Conservation (phyloP, 2,329 filamentous ascomycete species). For the Didymella segeticola region DNA sequence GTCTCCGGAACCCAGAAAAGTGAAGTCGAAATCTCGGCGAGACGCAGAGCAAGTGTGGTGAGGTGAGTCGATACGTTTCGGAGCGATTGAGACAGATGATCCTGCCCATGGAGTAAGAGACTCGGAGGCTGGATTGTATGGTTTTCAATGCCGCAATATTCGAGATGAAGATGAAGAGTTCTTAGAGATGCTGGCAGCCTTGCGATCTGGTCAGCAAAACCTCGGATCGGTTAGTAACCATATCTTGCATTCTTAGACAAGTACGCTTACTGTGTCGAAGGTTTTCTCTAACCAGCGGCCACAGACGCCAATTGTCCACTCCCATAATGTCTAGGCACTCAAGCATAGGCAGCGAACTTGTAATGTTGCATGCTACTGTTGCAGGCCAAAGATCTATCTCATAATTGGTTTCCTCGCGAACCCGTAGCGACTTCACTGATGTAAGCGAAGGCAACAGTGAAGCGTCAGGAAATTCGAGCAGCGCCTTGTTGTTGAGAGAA, state of each 20-base stretch:
- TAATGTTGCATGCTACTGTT: neutral
- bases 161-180: neutral
- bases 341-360: neutral
- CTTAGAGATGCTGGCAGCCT: neutral
- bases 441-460: neutral
- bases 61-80: neutral
- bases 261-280: neutral
- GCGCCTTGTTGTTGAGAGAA: neutral
- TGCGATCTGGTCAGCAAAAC: neutral
- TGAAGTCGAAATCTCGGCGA: neutral
- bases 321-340: neutral
- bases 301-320: neutral
- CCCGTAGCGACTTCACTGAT: neutral
- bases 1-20: neutral
- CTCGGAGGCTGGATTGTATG: neutral
- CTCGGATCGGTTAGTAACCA: neutral
- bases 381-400: slow-evolving; percentile 6
- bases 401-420: neutral
- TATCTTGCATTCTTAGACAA: neutral
- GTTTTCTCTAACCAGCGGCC: neutral
- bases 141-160: neutral
- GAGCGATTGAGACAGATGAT: neutral
- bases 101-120: neutral
- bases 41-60: neutral
- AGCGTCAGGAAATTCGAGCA: neutral